Evolutionary conservation across 805 yeast species (phyloP), one percentile per base, ranked within the genome.

Genomic region (Metschnikowia baotianmanensis): DNA sequence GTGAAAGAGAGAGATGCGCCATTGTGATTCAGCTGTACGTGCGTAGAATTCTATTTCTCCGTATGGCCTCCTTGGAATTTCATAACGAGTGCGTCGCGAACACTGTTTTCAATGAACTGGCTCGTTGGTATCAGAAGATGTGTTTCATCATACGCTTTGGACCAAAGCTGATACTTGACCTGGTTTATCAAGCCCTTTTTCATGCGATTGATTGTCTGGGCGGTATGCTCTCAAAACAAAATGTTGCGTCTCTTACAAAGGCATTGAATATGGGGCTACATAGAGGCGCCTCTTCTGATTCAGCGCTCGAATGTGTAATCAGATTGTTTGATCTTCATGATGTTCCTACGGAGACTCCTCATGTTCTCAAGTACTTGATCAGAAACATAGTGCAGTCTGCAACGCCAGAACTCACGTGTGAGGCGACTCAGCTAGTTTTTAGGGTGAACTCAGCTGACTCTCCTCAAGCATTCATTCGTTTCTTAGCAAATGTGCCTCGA

Each of bases 1-100:
- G 86, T 17, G 53, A 58, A 11, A 74, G 71, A 35, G 76, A 72
- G 28, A 65, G 60, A 26, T 76, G 86, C 1, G 80, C 79, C 0
- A 41, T 50, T 1, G 38, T 59, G 6, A 58, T 90, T 26, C 91
- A 84, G 54, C 52, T 67, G 3, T 56, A 65, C 10, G 65, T 79
- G 8, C 61, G 80, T 18, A 57, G 71, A 15, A 63, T 63, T 39
- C 36, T 73, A 5, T 69, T 65, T 7, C 55, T 65, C 16, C 49
- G 52, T 19, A 21, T 33, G 6, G 51, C 53, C 16, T 64, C 71
- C 36, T 24, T 51, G 50, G n/a, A 25, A 2, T 4, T 52, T 6
- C 39, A 43, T 15, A 20, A 33, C 1, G 38, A 47, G 7, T 63
- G 63, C 65, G 30, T 31, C 8, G 7, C 12, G 1, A 21, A n/a